phyloP scores from a whole-genome alignment of 495 filamentous ascomycete genomes.

The Zalerion maritima region DNA sequence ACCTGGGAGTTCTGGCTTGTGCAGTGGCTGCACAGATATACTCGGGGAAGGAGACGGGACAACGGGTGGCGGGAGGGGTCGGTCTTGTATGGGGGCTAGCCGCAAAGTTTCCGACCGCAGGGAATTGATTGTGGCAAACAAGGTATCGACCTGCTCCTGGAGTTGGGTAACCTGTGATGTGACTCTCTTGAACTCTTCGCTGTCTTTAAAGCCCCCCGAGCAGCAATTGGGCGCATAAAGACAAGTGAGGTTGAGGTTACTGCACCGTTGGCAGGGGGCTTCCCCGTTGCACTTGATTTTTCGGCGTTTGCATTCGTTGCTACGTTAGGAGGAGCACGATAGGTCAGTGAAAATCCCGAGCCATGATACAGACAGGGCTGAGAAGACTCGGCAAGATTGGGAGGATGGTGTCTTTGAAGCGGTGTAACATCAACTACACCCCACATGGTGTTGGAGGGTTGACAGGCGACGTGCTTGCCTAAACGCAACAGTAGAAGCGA shows the following conservation, averaged over 20 bases:
- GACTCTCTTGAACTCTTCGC: constrained; percentile 75
- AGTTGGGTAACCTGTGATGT: constrained; percentile 53
- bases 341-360: too few relatives aligned
- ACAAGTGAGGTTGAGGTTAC: constrained; percentile 65
- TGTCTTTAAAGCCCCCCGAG: constrained; percentile 64
- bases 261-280: constrained; percentile 69
- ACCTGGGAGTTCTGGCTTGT: constrained; percentile 12
- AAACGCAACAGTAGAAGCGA: too few relatives aligned
- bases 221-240: constrained; percentile 90
- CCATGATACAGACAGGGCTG: too few relatives aligned
- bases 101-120: constrained; percentile 35
- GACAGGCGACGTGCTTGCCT: too few relatives aligned
- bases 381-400: too few relatives aligned
- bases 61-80: constrained; percentile 16
- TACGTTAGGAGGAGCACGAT: too few relatives aligned
- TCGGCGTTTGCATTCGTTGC: constrained; percentile 76
- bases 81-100: constrained; percentile 26
- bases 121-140: constrained; percentile 54
- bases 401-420: too few relatives aligned
- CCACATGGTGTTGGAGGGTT: too few relatives aligned
- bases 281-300: constrained; percentile 92
- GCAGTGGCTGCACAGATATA: constrained; percentile 16
- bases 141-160: constrained; percentile 71
- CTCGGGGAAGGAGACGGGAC: constrained; percentile 19
- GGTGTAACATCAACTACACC: too few relatives aligned